phyloP scores from a whole-genome alignment of 805 yeast genomes.

The Ogataea paraovalis region DNA sequence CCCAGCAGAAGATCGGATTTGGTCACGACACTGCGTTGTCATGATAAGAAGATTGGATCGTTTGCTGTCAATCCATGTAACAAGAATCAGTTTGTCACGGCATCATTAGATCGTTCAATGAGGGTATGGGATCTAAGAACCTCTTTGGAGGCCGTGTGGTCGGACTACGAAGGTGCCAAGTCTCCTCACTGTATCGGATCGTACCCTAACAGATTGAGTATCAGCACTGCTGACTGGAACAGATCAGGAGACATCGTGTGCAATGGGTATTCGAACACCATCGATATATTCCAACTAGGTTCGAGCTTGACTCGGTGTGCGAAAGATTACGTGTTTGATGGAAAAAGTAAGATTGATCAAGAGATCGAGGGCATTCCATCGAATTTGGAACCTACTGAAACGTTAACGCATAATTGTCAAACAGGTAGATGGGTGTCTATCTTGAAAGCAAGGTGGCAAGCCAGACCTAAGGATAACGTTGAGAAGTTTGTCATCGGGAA shows the following conservation, averaged over 20 bases:
- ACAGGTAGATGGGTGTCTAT: slow-evolving; percentile 97
- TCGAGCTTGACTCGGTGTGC: slow-evolving; percentile 21
- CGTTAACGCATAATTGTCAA: slow-evolving; percentile 86
- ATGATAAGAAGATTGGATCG: slow-evolving; percentile 91
- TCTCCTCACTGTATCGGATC: slow-evolving; percentile 55
- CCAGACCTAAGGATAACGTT: slow-evolving; percentile 59
- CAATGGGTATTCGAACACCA: slow-evolving; percentile 89
- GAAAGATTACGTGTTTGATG: slow-evolving; percentile 3
- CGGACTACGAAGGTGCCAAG: slow-evolving; percentile 44
- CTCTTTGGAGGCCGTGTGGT: slow-evolving; percentile 46
- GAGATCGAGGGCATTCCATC: slow-evolving; percentile 28
- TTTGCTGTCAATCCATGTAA: slow-evolving; percentile 72
- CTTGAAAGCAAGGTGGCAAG: slow-evolving; percentile 84
- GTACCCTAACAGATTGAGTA: slow-evolving; percentile 71
- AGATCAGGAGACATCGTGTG: slow-evolving; percentile 67
- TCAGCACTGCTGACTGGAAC: slow-evolving; percentile 85
- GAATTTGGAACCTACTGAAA: slow-evolving; percentile 55
- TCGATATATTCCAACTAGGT: slow-evolving; percentile 63
- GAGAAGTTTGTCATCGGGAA: slow-evolving; percentile 90
- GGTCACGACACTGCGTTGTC: slow-evolving; percentile 49
- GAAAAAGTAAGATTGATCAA: slow-evolving; percentile 13
- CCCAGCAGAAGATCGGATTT: slow-evolving; percentile 5
- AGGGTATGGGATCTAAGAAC: slow-evolving; percentile 84
- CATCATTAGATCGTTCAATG: slow-evolving; percentile 81
- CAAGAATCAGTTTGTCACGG: slow-evolving; percentile 71